Evolutionary conservation across 2,329 filamentous ascomycete genomes (phyloP), one percentile per base, ranked within the genome.

Genomic region (Epichloe scottii): DNA sequence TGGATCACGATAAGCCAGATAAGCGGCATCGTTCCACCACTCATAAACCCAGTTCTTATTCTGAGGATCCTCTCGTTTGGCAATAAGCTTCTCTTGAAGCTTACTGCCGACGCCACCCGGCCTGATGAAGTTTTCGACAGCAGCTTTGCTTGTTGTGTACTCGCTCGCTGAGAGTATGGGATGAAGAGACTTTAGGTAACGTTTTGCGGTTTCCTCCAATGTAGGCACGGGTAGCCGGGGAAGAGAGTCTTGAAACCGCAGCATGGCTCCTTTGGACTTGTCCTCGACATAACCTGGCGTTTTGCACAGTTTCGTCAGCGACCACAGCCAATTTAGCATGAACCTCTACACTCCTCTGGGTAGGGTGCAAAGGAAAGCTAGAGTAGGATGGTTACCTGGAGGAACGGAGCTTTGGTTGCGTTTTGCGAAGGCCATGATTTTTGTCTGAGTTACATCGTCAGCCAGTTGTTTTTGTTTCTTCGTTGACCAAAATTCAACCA

Each of bases 21-120:
- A 98, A 53, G 93, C 93, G 4, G 83, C 81, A 49, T 95, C 82
- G 68, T 98, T 97, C 93, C 93, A 98, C 93, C 93, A 98, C 60
- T 98, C 91, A 60, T 85, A 83, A 52, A 98, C 77, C 93, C 93
- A 98, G 72, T 97, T 98, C 73, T 86, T 89, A 65, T 79, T 72
- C 55, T 86, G 84, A 47, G 90, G 84, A 58, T 95, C 81, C 59
- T 89, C 85, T 55, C 87, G 80, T 56, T 82, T 81, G 53, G 86
- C 88, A 48, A 91, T 62, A 57, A 98, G 76, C 68, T 91, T 87
- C 65, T 95, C 85, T 73, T 98, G 93, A 42, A 98, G 82, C 62
- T 81, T 81, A 66, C 84, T 78, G 55, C 91, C 93, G 48, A 84
- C 75, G 39, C 89, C 88, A 52, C 88, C 89, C n/a, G 91, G 88